Conservation (phyloP, 2,329 filamentous ascomycete genomes). For the Cytospora schulzeri region DNA sequence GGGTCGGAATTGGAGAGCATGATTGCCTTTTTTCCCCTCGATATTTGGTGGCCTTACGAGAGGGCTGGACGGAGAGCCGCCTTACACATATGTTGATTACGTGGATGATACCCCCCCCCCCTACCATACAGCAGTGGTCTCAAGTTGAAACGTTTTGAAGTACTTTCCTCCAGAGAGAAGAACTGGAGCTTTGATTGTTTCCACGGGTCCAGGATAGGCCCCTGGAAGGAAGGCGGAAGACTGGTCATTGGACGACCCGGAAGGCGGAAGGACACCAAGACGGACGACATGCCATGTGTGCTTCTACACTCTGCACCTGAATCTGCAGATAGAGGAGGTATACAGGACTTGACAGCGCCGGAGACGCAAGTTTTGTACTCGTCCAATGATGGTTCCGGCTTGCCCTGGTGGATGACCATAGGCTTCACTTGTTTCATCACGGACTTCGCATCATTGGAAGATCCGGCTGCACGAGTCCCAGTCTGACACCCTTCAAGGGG, state of each 20-base stretch:
- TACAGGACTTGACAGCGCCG: background rate
- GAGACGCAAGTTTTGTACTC: background rate
- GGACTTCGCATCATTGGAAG: background rate
- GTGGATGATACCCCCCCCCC: background rate
- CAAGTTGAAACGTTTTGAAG: background rate
- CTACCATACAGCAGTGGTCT: background rate
- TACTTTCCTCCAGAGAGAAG: background rate
- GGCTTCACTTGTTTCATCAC: background rate
- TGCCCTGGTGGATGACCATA: background rate
- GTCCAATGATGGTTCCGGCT: background rate
- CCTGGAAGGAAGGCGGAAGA: background rate
- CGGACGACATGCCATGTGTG: background rate
- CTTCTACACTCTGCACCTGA: too few species aligned
- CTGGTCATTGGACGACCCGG: background rate
- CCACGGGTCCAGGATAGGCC: background rate
- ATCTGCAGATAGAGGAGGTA: background rate
- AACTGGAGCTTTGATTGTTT: background rate
- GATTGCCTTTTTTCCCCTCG: background rate
- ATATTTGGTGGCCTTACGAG: background rate
- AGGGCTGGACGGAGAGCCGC: background rate
- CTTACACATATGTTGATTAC: background rate
- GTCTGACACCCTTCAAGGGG: background rate
- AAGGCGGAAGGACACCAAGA: background rate
- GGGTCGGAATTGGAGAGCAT: background rate
- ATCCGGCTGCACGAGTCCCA: background rate